Percentiles rank a stretch among this genome's conserved stretches.
Evolutionary conservation across 495 filamentous ascomycete genomes (phyloP).

Genomic region (Massariosphaeria phaeospora): DNA sequence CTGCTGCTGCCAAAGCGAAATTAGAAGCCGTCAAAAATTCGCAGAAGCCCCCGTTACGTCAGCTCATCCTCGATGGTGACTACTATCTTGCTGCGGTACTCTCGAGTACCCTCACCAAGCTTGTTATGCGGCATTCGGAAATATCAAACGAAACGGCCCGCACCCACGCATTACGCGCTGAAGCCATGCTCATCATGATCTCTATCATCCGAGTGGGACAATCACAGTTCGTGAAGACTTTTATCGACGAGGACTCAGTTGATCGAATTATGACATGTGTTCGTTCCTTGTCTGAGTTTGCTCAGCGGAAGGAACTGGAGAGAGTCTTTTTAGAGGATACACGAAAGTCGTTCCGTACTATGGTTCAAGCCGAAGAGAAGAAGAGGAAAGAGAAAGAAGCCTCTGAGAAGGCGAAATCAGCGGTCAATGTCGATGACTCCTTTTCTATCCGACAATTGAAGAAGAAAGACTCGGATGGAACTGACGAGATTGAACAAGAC

Average conservation of each 20-base stretch:
- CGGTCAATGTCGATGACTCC: conserved; percentile 92
- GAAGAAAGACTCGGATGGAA: conserved; percentile 77
- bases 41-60: conserved; percentile 90
- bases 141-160: conserved; percentile 81
- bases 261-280: conserved; percentile 97
- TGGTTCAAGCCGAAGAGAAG: conserved; percentile 97
- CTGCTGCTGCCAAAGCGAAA: conserved; percentile 81
- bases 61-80: conserved; percentile 94
- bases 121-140: conserved; percentile 97
- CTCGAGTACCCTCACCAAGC: conserved; percentile 88
- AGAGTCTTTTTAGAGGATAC: conserved; percentile 93
- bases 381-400: conserved; percentile 90
- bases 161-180: conserved; percentile 89
- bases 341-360: conserved; percentile 91
- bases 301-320: conserved; percentile 81
- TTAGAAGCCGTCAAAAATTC: conserved; percentile 95
- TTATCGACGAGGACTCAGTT: conserved; percentile 95
- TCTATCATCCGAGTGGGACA: conserved; percentile 96
- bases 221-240: conserved; percentile 93
- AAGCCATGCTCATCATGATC: conserved; percentile 99
- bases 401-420: conserved; percentile 84
- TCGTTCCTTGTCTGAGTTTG: conserved; percentile 86
- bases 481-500: conserved; percentile 81
- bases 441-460: conserved; percentile 86
- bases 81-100: conserved; percentile 96